These are phyloP conservation scores for Stellera chamaejasme DNA, from an alignment of 345 rosid species.

Conservation along the genomic window DNA sequence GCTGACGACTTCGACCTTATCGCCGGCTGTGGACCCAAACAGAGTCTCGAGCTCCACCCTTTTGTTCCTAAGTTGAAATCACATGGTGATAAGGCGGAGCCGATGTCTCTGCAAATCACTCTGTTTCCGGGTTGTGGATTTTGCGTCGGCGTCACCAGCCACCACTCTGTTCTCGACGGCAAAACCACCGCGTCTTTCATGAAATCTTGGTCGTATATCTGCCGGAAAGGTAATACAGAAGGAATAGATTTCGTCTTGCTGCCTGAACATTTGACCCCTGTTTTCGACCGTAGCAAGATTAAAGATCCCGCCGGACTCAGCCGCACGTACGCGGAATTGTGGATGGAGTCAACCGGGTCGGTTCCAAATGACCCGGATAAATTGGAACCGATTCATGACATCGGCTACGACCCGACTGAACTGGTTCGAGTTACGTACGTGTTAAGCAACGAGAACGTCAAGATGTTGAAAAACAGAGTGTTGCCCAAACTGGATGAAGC, in stretches of 20 bases:
- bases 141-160: slow-evolving; percentile 14
- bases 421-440: slow-evolving; percentile 15
- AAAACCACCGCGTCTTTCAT: slow-evolving; percentile 9
- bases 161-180: slow-evolving; percentile 20
- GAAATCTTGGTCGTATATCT: slow-evolving; percentile 21
- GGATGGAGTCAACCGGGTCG: not conserved
- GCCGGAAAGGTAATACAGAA: slow-evolving; percentile 1
- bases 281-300: slow-evolving; percentile 16
- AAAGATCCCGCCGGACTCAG: slow-evolving; percentile 15
- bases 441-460: slow-evolving; percentile 16
- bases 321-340: not conserved
- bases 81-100: slow-evolving; percentile 1
- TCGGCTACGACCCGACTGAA: not conserved
- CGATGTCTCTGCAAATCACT: slow-evolving; percentile 10
- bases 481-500: not conserved
- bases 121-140: slow-evolving; percentile 18
- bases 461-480: slow-evolving; percentile 13
- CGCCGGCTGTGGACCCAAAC: slow-evolving; percentile 4
- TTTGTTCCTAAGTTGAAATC: slow-evolving; percentile 9
- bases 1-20: slow-evolving; percentile 10
- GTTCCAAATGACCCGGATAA: not conserved
- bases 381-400: slow-evolving; percentile 2
- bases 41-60: slow-evolving; percentile 8
- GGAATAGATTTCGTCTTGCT: not conserved
- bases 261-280: slow-evolving; percentile 14